A percentile compares a stretch with the other conserved stretches of the same genome.
Evolutionary conservation across 495 filamentous ascomycete species (phyloP).

Genomic region (Schizothecium vesticola): DNA sequence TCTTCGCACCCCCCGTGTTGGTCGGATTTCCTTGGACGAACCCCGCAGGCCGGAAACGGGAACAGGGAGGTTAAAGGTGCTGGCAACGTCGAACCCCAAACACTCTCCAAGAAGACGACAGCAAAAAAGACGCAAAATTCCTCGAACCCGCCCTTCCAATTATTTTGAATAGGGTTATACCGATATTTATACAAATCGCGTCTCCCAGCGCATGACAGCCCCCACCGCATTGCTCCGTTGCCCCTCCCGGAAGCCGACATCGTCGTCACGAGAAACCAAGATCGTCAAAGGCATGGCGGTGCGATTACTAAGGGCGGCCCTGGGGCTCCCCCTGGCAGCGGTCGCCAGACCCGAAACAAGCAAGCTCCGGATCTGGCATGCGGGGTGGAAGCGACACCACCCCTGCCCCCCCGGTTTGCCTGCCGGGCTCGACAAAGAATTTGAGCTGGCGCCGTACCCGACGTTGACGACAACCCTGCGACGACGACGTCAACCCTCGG

Average conservation of each 20-base stretch:
- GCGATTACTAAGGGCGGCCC: slow-evolving; percentile 31
- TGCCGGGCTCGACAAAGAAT: slow-evolving; percentile 1
- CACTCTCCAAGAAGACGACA: neutral
- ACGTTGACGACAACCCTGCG: neutral
- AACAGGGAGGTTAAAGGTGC: neutral
- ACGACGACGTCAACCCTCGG: neutral
- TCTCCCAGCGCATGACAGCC: neutral
- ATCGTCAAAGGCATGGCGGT: slow-evolving; percentile 1
- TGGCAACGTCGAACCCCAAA: neutral
- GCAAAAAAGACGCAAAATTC: neutral
- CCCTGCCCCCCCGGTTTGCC: neutral
- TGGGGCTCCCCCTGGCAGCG: slow-evolving; percentile 11
- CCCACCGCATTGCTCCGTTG: neutral
- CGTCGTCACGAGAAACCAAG: neutral
- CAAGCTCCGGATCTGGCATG: neutral
- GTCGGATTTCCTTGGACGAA: neutral
- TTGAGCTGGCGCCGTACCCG: slow-evolving; percentile 11
- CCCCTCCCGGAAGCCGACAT: neutral
- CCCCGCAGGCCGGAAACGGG: neutral
- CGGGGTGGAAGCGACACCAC: neutral
- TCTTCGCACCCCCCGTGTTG: no score
- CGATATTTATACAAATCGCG: neutral
- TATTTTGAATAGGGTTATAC: neutral
- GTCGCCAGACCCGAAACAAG: neutral
- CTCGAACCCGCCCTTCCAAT: neutral